Evolutionary conservation across 1,284 basidiomycete genomes (phyloP).

Genomic region (Mycena citricolor): DNA sequence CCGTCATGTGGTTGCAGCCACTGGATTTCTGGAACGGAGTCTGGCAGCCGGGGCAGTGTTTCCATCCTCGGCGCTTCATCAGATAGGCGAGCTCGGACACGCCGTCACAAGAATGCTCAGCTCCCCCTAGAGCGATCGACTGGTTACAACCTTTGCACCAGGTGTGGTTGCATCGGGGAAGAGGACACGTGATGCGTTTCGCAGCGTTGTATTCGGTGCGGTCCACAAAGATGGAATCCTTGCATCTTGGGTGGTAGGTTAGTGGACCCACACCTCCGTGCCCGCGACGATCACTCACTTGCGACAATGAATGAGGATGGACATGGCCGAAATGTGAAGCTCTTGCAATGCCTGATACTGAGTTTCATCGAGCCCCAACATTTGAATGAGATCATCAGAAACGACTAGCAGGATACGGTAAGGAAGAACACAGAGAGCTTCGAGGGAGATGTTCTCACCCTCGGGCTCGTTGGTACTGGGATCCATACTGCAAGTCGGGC

Average conservation of each 20-base stretch:
- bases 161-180: conserved; percentile 42
- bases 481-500: conserved; percentile 51
- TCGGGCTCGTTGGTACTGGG: conserved; percentile 33
- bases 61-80: conserved; percentile 54
- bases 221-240: conserved; percentile 47
- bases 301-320: conserved; percentile 52
- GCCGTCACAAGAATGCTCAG: conserved; percentile 57
- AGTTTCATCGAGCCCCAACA: conserved; percentile 49
- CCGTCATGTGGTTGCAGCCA: conserved; percentile 69
- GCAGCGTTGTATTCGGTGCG: conserved; percentile 44
- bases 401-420: conserved; percentile 36
- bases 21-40: conserved; percentile 55
- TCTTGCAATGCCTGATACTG: conserved; percentile 50
- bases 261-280: too few relatives aligned
- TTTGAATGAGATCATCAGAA: conserved; percentile 40
- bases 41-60: conserved; percentile 57
- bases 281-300: conserved; percentile 42
- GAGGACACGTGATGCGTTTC: conserved; percentile 43
- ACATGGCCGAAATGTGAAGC: conserved; percentile 53
- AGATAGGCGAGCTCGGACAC: conserved; percentile 51
- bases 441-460: conserved; percentile 33
- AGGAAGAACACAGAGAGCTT: not conserved
- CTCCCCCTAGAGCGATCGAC: conserved; percentile 36
- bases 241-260: conserved; percentile 50
- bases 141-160: conserved; percentile 59